Base-by-base conservation (phyloP, 129 eudicot species). In the Chrysanthemum lavandulifolium region DNA sequence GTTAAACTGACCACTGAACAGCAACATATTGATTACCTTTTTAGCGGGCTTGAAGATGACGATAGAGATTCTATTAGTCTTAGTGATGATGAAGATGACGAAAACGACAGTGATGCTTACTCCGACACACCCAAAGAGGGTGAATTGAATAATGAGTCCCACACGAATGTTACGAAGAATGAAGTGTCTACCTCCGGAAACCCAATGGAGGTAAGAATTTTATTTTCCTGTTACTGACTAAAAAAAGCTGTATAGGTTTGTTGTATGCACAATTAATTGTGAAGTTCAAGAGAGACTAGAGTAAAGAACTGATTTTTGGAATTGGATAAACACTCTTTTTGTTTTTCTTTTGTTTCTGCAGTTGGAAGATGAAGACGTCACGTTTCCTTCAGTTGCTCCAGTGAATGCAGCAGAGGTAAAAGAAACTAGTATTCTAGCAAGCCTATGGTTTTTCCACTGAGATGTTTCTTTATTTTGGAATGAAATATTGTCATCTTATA, bases 21-120 rank as follows among this genome's bases (percentile, higher is more conserved):
- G 50, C 98, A 86, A 13, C 96, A 92, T 77, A 92, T 92, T 76
- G 92, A 90, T 75, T 92, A 89, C 83, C 86, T 80, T 7, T 89
- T 87, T 69, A 79, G 82, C 74, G 96, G 92, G 70, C 95, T 87
- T 78, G 82, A 85, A 73, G 96, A 87, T 69, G 95, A 86, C 68
- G 83, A 80, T 49, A 82, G 83, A 15, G 84, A 65, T 40, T 84
- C 76, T 53, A 71, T 71, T 25, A 68, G 54, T 52, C 84, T 80
- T 25, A 61, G 49, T n/a, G 84, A 82, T 48, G 86, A 82, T 61
- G 78, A 82, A 68, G 86, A 78, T 18, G 81, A 69, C 27, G 82
- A 75, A 27, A 82, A 75, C 4, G 79, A 70, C 50, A 77, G 69
- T 65, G 85, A 80, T 40, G 87, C 77, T 76, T 82, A 69, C 47